Percentiles rank a stretch among this genome's conserved stretches.
These are phyloP conservation scores for Vitis rupestris DNA, from an alignment of 164 flowering plant genomes.

Conservation along the genomic window DNA sequence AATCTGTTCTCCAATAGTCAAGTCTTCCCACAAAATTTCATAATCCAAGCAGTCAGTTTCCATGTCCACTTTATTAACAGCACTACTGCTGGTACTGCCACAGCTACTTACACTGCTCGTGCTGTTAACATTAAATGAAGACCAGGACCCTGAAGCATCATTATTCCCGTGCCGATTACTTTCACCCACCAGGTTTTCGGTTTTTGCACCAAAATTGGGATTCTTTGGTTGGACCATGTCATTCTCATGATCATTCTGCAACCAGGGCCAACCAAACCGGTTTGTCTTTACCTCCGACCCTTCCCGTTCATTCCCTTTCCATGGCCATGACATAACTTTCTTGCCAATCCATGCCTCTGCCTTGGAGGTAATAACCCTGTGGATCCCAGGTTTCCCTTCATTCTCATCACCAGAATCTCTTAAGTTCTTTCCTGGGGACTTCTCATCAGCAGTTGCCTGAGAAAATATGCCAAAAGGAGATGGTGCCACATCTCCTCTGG, in stretches of 20 bases:
- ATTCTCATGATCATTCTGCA: constrained; percentile 57
- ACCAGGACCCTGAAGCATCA: constrained; percentile 87
- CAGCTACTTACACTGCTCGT: constrained; percentile 90
- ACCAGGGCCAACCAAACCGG: constrained; percentile 61
- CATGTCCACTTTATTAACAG: constrained; percentile 66
- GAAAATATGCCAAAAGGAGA: constrained; percentile 52
- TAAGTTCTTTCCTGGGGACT: constrained; percentile 31
- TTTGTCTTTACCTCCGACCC: constrained; percentile 38
- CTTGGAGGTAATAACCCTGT: constrained; percentile 67
- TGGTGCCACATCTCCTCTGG: constrained; percentile 60
- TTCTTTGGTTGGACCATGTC: constrained; percentile 39
- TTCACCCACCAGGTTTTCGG: constrained; percentile 48
- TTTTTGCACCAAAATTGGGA: constrained; percentile 28
- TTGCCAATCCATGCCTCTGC: constrained; percentile 90
- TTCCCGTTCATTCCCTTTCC: constrained; percentile 78
- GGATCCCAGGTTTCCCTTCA: constrained; percentile 67
- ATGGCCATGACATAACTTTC: constrained; percentile 79
- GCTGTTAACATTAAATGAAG: constrained; percentile 76
- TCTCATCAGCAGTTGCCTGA: constrained; percentile 41
- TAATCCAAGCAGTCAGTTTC: constrained; percentile 80
- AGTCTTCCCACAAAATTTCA: constrained; percentile 97
- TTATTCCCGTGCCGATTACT: constrained; percentile 38
- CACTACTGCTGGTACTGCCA: constrained; percentile 83
- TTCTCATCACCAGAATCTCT: constrained; percentile 64
- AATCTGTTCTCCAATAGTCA: constrained; percentile 87